These are phyloP conservation scores for Macrolepiota dolichaula DNA, from an alignment of 768 basidiomycete species.

Conservation along the genomic window DNA sequence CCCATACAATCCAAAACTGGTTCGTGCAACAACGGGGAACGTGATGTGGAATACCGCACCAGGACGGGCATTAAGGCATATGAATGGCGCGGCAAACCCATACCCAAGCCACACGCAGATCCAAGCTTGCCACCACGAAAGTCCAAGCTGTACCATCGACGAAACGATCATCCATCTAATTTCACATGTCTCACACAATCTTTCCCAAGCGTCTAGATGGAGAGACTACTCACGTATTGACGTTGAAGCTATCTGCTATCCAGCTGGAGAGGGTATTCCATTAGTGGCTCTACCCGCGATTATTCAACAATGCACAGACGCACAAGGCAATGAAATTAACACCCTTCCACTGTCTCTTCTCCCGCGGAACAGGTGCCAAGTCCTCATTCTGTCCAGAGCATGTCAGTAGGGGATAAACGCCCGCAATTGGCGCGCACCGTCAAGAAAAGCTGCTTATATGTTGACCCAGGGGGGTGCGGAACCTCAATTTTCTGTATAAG, in stretches of 20 bases:
- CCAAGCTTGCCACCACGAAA: conserved; percentile 87
- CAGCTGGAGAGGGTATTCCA: conserved; percentile 41
- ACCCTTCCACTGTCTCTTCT: conserved; percentile 62
- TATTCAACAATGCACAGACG: conserved; percentile 27
- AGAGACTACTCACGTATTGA: conserved; percentile 56
- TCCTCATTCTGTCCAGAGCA: conserved; percentile 56
- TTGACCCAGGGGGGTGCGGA: conserved; percentile 47
- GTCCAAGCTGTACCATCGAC: conserved; percentile 67
- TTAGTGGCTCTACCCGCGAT: neutral
- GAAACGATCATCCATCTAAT: conserved; percentile 73
- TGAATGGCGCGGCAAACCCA: conserved; percentile 60
- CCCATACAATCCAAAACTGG: conserved; percentile 79
- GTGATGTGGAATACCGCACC: conserved; percentile 77
- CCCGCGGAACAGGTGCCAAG: conserved; percentile 60
- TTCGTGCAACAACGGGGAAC: conserved; percentile 71
- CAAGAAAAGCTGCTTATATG: conserved; percentile 55
- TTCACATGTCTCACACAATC: neutral
- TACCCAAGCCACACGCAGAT: conserved; percentile 72
- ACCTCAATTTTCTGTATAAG: conserved; percentile 46
- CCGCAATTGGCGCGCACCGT: conserved; percentile 32
- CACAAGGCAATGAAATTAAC: conserved; percentile 65
- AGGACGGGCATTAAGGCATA: conserved; percentile 74
- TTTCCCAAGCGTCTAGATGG: neutral
- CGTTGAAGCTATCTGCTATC: conserved; percentile 79
- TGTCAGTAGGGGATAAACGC: conserved; percentile 4